Evolutionary conservation across 192 early-diverging fungal species (phyloP).

Genomic region (Rhizoclosmatium sp.): DNA sequence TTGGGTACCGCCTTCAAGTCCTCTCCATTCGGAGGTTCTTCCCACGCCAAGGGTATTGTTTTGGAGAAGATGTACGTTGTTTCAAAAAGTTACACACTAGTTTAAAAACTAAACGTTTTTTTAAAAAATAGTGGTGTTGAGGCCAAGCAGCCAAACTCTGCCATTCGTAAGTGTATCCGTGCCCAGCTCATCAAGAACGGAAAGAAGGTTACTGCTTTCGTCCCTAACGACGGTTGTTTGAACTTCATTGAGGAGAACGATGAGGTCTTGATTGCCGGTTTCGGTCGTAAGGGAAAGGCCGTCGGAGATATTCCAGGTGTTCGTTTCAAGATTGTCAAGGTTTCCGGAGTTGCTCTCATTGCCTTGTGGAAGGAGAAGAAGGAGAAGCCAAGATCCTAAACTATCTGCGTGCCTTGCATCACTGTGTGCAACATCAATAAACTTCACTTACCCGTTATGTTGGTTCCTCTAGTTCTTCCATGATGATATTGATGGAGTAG

Average conservation of each 20-base stretch:
- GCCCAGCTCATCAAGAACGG: conserved; percentile 99
- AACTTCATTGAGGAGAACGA: conserved; percentile 99
- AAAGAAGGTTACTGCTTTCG: conserved; percentile 99
- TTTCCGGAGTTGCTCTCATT: conserved; percentile 97
- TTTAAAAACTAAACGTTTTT: too few relatives aligned
- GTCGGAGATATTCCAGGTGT: conserved; percentile 99
- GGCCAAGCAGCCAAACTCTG: conserved; percentile 99
- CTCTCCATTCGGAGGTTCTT: conserved; percentile 99
- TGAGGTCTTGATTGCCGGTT: conserved; percentile 99
- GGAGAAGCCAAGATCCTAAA: conserved; percentile 93
- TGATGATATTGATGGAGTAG: too few relatives aligned
- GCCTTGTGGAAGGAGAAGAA: conserved; percentile 99
- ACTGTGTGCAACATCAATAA: too few relatives aligned
- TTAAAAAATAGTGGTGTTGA: conserved; percentile 85
- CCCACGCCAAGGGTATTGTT: conserved; percentile 99
- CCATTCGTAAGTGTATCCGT: conserved; percentile 99
- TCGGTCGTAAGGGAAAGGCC: conserved; percentile 99
- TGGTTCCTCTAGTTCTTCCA: too few relatives aligned
- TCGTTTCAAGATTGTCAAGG: conserved; percentile 99
- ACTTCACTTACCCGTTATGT: too few relatives aligned
- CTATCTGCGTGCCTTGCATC: background rate
- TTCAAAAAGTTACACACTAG: background rate
- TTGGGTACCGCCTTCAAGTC: conserved; percentile 98
- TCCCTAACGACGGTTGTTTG: conserved; percentile 99
- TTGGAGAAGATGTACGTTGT: conserved; percentile 96